These are phyloP conservation scores for Rhizophlyctis rosea DNA, from an alignment of 192 early-diverging fungal genomes.

Conservation along the genomic window DNA sequence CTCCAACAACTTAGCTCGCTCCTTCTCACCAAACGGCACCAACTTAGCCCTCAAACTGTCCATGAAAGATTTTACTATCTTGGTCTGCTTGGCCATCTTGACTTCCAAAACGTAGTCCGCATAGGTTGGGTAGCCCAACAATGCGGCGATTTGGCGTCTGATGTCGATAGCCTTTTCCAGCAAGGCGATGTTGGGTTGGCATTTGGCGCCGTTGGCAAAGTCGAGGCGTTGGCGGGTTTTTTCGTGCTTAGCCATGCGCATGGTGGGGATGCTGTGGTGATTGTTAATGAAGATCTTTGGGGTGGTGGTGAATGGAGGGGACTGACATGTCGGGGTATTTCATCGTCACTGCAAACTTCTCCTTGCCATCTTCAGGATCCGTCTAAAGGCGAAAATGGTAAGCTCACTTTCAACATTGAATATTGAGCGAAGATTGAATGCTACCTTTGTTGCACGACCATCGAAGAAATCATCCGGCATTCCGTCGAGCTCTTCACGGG, in stretches of 20 bases:
- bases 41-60: conserved; percentile 58
- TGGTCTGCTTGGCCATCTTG: conserved; percentile 77
- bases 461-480: conserved; percentile 71
- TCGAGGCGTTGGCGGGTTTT: conserved; percentile 44
- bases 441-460: conserved; percentile 47
- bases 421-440: conserved; percentile 16
- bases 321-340: conserved; percentile 62
- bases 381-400: no score
- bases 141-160: conserved; percentile 48
- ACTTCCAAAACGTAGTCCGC: conserved; percentile 70
- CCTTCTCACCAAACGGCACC: conserved; percentile 51
- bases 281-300: background rate
- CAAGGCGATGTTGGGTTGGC: conserved; percentile 57
- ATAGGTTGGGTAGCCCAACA: conserved; percentile 72
- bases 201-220: conserved; percentile 52
- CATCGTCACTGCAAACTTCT: conserved; percentile 66
- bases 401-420: background rate
- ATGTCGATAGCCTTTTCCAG: conserved; percentile 56
- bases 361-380: conserved; percentile 49
- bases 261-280: conserved; percentile 13
- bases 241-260: conserved; percentile 26
- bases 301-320: background rate
- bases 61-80: conserved; percentile 59
- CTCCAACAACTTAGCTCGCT: conserved; percentile 57
- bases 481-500: conserved; percentile 65